Evolutionary conservation across 2,329 filamentous ascomycete species (phyloP).

Genomic region (Coniochaeta sp.): DNA sequence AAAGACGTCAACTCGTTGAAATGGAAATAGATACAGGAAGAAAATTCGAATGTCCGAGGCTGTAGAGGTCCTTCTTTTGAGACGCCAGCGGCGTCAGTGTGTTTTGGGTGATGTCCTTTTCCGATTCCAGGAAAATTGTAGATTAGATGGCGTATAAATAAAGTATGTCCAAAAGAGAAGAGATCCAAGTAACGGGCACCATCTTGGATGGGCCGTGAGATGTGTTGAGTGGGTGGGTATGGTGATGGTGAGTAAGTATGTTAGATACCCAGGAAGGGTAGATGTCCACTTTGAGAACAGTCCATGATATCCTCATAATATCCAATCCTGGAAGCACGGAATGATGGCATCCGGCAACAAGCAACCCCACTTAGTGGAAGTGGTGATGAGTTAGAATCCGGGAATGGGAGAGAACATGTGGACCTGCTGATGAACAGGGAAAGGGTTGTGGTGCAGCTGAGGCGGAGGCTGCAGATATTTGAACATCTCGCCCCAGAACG

Average conservation of each 20-base stretch:
- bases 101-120: neutral
- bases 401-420: conserved; percentile 44
- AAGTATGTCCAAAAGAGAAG: neutral
- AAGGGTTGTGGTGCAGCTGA: conserved; percentile 36
- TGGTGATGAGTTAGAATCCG: conserved; percentile 32
- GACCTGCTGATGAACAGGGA: conserved; percentile 46
- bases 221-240: neutral
- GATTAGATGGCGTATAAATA: neutral
- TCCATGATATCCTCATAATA: neutral
- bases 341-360: neutral
- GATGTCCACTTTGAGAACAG: too few relatives aligned
- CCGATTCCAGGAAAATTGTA: neutral
- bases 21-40: conserved; percentile 3
- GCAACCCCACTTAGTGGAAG: neutral
- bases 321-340: neutral
- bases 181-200: neutral
- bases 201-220: neutral
- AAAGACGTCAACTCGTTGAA: neutral
- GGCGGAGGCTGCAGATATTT: conserved; percentile 42
- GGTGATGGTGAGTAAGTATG: neutral
- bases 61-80: neutral
- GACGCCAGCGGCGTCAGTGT: neutral
- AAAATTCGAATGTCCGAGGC: neutral
- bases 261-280: neutral
- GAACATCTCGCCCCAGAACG: conserved; percentile 40